These are phyloP conservation scores for Claviceps fusiformis DNA, from an alignment of 2,329 filamentous ascomycete genomes.

Conservation along the genomic window DNA sequence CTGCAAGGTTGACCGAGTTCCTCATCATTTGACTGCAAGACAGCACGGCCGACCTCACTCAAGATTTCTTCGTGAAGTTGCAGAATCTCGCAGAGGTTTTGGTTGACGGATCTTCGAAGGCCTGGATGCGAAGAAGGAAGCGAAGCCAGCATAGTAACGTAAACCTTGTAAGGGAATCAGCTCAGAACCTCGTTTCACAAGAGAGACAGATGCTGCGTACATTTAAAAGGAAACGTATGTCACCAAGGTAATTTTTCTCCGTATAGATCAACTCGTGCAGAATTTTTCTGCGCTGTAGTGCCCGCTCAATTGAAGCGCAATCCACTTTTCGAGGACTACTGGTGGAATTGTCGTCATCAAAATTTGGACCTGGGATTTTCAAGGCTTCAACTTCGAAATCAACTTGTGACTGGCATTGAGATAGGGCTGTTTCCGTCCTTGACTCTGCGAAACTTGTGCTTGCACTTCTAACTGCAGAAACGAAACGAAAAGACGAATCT, in stretches of 20 bases:
- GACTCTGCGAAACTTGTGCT: conserved; percentile 64
- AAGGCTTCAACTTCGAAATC: conserved; percentile 51
- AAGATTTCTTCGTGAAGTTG: conserved; percentile 74
- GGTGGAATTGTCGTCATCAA: conserved; percentile 49
- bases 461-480: conserved; percentile 69
- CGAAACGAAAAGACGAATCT: conserved; percentile 62
- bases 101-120: conserved; percentile 59
- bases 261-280: conserved; percentile 76
- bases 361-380: conserved; percentile 43
- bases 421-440: conserved; percentile 34
- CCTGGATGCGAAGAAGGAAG: conserved; percentile 50
- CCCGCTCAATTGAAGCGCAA: conserved; percentile 54
- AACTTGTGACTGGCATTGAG: conserved; percentile 41
- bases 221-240: conserved; percentile 75
- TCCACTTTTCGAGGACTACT: conserved; percentile 46
- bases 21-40: conserved; percentile 55
- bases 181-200: background rate
- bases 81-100: conserved; percentile 66
- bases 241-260: conserved; percentile 78
- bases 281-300: conserved; percentile 62
- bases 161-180: conserved; percentile 38
- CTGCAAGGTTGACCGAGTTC: conserved; percentile 33
- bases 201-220: conserved; percentile 32
- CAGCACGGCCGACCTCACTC: conserved; percentile 53
- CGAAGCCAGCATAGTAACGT: conserved; percentile 62